Evolutionary conservation across 1,139 yeast genomes (phyloP).

Genomic region (Blastobotrys malaysiensis): DNA sequence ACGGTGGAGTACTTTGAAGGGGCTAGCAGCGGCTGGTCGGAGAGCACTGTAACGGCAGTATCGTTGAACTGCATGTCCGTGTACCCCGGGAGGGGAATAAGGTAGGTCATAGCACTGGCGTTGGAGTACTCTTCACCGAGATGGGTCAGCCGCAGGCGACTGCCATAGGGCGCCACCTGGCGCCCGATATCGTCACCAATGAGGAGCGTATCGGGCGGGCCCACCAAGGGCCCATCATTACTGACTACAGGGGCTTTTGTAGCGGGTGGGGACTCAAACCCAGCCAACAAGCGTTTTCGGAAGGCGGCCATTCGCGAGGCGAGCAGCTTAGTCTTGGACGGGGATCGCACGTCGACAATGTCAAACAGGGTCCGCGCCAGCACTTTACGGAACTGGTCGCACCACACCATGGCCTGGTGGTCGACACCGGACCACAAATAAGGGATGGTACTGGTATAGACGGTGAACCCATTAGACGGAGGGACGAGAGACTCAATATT

Average conservation of each 20-base stretch:
- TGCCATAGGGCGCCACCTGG: constrained; percentile 8
- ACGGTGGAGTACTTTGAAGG: constrained; percentile 15
- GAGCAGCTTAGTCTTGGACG: constrained; percentile 53
- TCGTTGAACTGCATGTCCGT: constrained; percentile 2
- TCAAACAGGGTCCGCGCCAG: constrained; percentile 59
- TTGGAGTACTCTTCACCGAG: constrained; percentile 5
- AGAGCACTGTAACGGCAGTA: constrained; percentile 14
- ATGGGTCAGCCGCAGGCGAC: constrained; percentile 7
- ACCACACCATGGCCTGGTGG: constrained; percentile 96
- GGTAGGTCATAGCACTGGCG: constrained; percentile 6
- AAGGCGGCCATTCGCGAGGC: constrained; percentile 54
- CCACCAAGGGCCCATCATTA: too few relatives aligned
- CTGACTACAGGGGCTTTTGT: not conserved
- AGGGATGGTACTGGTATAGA: constrained; percentile 81
- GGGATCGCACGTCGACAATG: constrained; percentile 44
- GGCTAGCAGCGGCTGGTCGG: constrained; percentile 15
- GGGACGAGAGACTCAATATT: constrained; percentile 68
- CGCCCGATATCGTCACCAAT: constrained; percentile 12
- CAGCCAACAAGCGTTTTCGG: constrained; percentile 42
- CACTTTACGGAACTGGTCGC: constrained; percentile 73
- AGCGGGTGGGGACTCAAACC: constrained; percentile 22
- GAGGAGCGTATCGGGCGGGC: constrained; percentile 15
- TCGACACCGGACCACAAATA: constrained; percentile 93
- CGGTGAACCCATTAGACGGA: constrained; percentile 69
- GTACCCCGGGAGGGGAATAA: constrained; percentile 12